phyloP scores from a whole-genome alignment of 2,329 filamentous ascomycete species.

The Hypoxylon sp. region DNA sequence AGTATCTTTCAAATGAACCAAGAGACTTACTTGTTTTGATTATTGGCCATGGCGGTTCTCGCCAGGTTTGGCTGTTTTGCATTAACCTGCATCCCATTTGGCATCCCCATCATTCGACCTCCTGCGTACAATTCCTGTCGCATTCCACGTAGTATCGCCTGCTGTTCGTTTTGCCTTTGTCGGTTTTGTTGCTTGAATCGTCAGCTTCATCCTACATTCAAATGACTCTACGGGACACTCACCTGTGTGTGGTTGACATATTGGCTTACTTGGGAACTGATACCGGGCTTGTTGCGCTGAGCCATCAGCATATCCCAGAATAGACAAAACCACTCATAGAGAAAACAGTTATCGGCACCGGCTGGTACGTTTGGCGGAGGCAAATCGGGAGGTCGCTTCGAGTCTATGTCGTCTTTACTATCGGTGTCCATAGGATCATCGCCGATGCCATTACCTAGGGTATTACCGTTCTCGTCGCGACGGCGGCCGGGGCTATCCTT shows the following conservation, averaged over 20 bases:
- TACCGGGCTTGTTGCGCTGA: conserved; percentile 77
- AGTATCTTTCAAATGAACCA: conserved; percentile 37
- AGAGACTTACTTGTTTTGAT: conserved; percentile 75
- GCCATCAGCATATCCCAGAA: conserved; percentile 97
- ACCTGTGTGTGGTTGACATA: conserved; percentile 90
- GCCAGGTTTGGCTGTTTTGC: conserved; percentile 75
- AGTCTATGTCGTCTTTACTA: conserved; percentile 80
- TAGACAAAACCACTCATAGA: conserved; percentile 97
- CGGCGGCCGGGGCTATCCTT: conserved; percentile 79
- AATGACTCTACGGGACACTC: conserved; percentile 53
- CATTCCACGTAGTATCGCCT: conserved; percentile 81
- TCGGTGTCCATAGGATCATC: conserved; percentile 88
- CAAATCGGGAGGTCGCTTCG: conserved; percentile 83
- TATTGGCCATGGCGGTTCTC: conserved; percentile 84
- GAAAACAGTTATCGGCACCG: conserved; percentile 80
- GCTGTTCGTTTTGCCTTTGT: conserved; percentile 81
- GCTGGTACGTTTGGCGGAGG: conserved; percentile 80
- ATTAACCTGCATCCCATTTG: conserved; percentile 71
- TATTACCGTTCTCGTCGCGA: conserved; percentile 76
- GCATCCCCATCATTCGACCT: conserved; percentile 77
- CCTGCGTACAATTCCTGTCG: conserved; percentile 73
- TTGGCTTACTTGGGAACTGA: conserved; percentile 75
- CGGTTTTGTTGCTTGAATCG: conserved; percentile 74
- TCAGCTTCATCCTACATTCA: conserved; percentile 42
- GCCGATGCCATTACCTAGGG: conserved; percentile 76